Evolutionary conservation across 2,329 filamentous ascomycete genomes (phyloP), one percentile per base, ranked within the genome.

Genomic region (Phialocephala sp.): DNA sequence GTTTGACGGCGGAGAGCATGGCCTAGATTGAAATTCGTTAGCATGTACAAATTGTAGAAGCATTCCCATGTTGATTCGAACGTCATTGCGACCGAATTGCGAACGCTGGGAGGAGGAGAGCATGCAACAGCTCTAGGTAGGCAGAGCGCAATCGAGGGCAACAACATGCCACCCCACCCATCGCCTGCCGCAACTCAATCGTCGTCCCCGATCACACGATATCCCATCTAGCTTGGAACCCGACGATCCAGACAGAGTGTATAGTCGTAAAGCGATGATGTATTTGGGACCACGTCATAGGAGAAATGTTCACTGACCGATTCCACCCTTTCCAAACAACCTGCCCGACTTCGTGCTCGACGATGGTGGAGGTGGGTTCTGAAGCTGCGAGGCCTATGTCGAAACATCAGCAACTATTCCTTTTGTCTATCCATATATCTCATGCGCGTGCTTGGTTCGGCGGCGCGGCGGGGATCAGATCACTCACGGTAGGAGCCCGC

Each of bases 281-380:
- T 22, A 64, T 32, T 36, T 9, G 36, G 27, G 41, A 69, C 85
- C 60, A 71, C 66, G 68, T 71, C 66, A 72, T 70, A 65, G 50
- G 37, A 24, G 24, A 60, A 9, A 35, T 18, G 14, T 54, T 54
- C 87, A 75, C 73, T 91, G 87, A 76, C 89, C 89, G 89, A 99
- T 84, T 75, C 91, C 93, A 75, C 87, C 86, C 79, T 88, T 92
- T 75, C 94, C 93, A 76, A 98, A 97, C 77, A 98, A 86, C 72
- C 94, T 91, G 69, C 91, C 91, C 62, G 89, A 87, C 84, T 99
- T 99, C 72, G 95, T 99, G 72, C 90, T 90, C 32, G 94, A 97
- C 22, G 92, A 82, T 68, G 95, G 94, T 69, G 95, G 95, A 68
- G 94, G 95, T 59, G 95, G 95, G 80, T 93, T 98, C 88, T 98